Base-by-base conservation (phyloP, 2,329 filamentous ascomycete genomes). In the Talaromyces marneffei region DNA sequence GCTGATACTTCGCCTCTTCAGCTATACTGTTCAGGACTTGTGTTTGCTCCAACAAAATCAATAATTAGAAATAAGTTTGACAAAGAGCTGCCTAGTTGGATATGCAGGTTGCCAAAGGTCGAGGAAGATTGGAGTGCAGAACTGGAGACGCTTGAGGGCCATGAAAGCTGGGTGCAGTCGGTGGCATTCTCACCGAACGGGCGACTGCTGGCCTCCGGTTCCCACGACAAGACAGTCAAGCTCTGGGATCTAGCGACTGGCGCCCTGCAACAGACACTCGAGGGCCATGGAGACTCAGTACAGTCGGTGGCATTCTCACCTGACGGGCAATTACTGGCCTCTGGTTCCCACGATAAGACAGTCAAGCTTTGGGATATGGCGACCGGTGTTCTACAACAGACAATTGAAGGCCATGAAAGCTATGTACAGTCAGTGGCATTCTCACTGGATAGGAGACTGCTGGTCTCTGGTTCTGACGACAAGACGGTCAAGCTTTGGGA, bases 1-100 rank as follows among this genome's bases (percentile, higher is more conserved):
- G 63, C 68, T 39, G 66, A 73, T 20, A 52, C 44, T 25, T 66
- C 67, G 7, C 75, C 75, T 3, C 70, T 77, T 35, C 72, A 76
- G 62, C 33, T 71, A n/a, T 76, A 77, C 62, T 67, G 16, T 20
- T 69, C 69, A 12, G 73, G 69, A 3, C 64, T 76, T 1, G 46
- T 72, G 18, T 77, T 75, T 60, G 63, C 67, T 7, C 73, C 73
- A 27, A 42, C 31, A 60, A 61, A 44, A 4, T 70, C 67, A 50
- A 60, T 71, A 20, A 14, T 59, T 7, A 35, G 68, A 44, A 61
- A 63, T 25, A 35, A 40, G 8, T 73, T 70, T 62, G 23, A 61
- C 23, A n/a, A 55, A 35, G 50, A 66, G 14, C 23, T 71, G 9
- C 62, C 67, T 18, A 20, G 35, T 35, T 68, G 65, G 65, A 64